Base-by-base conservation (phyloP, 2,329 filamentous ascomycete genomes). In the Monosporascus sp. region DNA sequence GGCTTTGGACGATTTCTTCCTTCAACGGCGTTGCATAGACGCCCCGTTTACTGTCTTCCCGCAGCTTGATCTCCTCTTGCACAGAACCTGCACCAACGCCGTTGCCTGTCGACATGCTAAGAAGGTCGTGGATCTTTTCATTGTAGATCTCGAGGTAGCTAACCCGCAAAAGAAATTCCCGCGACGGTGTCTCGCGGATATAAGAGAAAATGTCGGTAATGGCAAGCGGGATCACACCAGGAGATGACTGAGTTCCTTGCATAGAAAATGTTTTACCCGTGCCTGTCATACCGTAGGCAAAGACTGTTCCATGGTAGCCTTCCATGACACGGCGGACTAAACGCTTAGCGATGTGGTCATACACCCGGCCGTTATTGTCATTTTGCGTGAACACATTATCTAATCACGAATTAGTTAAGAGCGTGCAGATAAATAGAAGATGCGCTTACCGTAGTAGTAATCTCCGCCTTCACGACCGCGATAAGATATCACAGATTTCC, bases 71-170 rank as follows among this genome's bases (percentile, higher is more conserved):
- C 68, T 99, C 94, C 62, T 99, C 94, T 59, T 92, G 88, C 38
- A 77, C 74, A 9, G 68, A 75, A 14, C 73, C 76, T 19, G 76
- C 75, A 20, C 81, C 85, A 19, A 78, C 66, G 5, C 78, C 82
- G 41, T 72, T 74, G 14, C 79, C 79, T 1, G 81, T 79, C 1
- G 90, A 80, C 69, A 91, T 87, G 59, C 88, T 93, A 45, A 99
- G 78, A 49, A 99, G 76, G 72, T 99, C 94, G 67, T 97, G 89
- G 54, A 99, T 97, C 72, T 84, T 95, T 69, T 99, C 94, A 65
- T 99, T 99, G 74, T 99, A 99, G 56, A 99, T 99, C 74, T 99
- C 94, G 58, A 99, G 79, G 68, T 99, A 99, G 77, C 93, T 97
- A 67, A 99, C 94, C 58, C 94, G 87, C 53, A 99, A 80, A 53